Evolutionary conservation across 2,329 filamentous ascomycete species (phyloP).

Genomic region (Lachnellula occidentalis): DNA sequence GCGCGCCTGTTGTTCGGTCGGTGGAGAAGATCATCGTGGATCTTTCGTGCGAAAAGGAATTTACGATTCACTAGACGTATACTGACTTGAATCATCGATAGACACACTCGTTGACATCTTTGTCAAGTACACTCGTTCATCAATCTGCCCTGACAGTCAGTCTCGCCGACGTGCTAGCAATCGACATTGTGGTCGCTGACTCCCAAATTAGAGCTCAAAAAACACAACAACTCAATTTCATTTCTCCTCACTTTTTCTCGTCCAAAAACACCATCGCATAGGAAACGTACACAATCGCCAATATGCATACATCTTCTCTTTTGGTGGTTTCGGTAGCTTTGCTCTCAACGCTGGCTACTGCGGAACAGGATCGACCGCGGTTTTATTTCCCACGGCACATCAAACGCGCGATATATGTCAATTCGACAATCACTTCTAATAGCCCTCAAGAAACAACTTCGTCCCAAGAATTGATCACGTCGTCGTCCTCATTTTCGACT

Average conservation of each 20-base stretch:
- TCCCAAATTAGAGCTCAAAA: constrained; percentile 19
- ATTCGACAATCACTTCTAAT: constrained; percentile 18
- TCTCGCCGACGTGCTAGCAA: constrained; percentile 12
- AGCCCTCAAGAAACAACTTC: constrained; percentile 11
- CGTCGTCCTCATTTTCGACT: constrained; percentile 9
- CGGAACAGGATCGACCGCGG: constrained; percentile 41
- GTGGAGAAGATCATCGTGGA: constrained; percentile 13
- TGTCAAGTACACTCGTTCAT: constrained; percentile 57
- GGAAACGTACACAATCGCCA: constrained; percentile 27
- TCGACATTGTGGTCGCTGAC: constrained; percentile 12
- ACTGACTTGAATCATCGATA: constrained; percentile 20
- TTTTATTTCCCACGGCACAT: constrained; percentile 55
- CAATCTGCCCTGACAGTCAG: constrained; percentile 45
- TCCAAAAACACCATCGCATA: constrained; percentile 9
- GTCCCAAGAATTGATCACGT: constrained; percentile 9
- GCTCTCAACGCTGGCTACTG: constrained; percentile 41
- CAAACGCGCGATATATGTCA: constrained; percentile 41
- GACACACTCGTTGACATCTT: constrained; percentile 47
- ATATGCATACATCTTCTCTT: constrained; percentile 46
- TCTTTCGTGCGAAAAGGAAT: constrained; percentile 24
- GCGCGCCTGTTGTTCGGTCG: constrained; percentile 3
- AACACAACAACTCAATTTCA: constrained; percentile 10
- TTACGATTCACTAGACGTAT: constrained; percentile 11
- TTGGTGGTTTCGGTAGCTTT: constrained; percentile 46
- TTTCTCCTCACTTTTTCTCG: constrained; percentile 6